These are phyloP conservation scores for Teunomyces funiuensis DNA, from an alignment of 805 yeast genomes.

Conservation along the genomic window DNA sequence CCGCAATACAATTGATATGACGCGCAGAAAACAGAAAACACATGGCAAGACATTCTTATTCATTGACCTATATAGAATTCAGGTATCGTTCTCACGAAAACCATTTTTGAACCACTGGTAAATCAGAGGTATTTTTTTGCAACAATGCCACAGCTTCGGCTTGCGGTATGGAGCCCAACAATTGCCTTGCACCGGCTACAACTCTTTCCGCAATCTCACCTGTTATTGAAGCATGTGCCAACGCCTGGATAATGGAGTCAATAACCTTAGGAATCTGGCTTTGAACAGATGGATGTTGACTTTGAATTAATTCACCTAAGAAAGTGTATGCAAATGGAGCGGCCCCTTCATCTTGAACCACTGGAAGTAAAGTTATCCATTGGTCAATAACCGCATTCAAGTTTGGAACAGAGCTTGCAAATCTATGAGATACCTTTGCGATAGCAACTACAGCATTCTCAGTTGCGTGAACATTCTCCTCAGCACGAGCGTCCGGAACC, in stretches of 20 bases:
- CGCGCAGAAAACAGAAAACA: not conserved
- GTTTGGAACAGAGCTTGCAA: slow-evolving; percentile 59
- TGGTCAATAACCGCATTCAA: slow-evolving; percentile 60
- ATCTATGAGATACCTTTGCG: slow-evolving; percentile 74
- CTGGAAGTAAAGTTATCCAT: slow-evolving; percentile 84
- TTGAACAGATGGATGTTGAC: slow-evolving; percentile 45
- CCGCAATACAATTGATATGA: not conserved
- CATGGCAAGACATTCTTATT: no score
- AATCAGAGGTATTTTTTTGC: slow-evolving; percentile 60
- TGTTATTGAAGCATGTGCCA: slow-evolving; percentile 61
- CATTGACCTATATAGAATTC: not conserved
- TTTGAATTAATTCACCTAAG: slow-evolving; percentile 46
- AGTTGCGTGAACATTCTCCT: slow-evolving; percentile 81
- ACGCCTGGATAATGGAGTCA: slow-evolving; percentile 71
- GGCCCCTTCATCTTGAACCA: slow-evolving; percentile 80
- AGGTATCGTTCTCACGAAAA: slow-evolving; percentile 30
- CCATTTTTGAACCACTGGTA: slow-evolving; percentile 60
- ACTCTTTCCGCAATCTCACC: slow-evolving; percentile 73
- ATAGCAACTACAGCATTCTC: slow-evolving; percentile 83
- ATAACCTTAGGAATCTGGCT: slow-evolving; percentile 58
- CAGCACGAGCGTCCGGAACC: slow-evolving; percentile 81
- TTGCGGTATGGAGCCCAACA: slow-evolving; percentile 66
- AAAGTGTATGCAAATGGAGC: slow-evolving; percentile 83
- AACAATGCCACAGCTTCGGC: slow-evolving; percentile 64
- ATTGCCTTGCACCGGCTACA: slow-evolving; percentile 60